phyloP scores from a whole-genome alignment of 2,329 filamentous ascomycete species.

The Aspergillus pseudonomiae region DNA sequence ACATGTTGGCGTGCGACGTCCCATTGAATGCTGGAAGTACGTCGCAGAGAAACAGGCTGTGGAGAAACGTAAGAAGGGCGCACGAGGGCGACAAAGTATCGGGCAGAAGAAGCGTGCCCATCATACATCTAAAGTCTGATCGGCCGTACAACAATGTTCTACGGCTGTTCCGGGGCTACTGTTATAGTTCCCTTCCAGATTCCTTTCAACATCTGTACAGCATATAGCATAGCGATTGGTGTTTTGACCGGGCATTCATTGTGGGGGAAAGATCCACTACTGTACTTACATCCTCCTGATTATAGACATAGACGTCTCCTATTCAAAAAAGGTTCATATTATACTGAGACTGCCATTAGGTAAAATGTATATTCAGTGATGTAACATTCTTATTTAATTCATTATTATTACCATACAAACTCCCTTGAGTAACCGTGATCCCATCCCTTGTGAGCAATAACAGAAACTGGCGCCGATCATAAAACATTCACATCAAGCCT shows the following conservation, averaged over 20 bases:
- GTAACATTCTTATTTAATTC: neutral
- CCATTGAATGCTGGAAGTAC: constrained; percentile 40
- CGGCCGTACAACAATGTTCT: neutral
- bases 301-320: neutral
- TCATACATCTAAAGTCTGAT: constrained; percentile 2
- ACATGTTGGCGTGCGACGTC: constrained; percentile 61
- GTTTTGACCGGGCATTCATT: constrained; percentile 12
- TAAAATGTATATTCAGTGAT: neutral
- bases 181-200: neutral
- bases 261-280: neutral
- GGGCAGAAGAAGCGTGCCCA: constrained; percentile 27
- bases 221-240: constrained; percentile 22
- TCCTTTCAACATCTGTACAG: constrained; percentile 6
- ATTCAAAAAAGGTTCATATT: neutral
- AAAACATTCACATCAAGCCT: neutral
- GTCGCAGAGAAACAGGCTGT: constrained; percentile 34
- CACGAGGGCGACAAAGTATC: constrained; percentile 29
- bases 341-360: neutral
- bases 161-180: neutral
- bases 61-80: constrained; percentile 31
- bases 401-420: neutral
- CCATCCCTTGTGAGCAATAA: neutral
- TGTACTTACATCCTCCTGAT: neutral
- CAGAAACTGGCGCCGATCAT: neutral
- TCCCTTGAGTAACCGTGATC: neutral